Base-by-base conservation (phyloP, 345 rosid species). In the Lepidium aucheri region DNA sequence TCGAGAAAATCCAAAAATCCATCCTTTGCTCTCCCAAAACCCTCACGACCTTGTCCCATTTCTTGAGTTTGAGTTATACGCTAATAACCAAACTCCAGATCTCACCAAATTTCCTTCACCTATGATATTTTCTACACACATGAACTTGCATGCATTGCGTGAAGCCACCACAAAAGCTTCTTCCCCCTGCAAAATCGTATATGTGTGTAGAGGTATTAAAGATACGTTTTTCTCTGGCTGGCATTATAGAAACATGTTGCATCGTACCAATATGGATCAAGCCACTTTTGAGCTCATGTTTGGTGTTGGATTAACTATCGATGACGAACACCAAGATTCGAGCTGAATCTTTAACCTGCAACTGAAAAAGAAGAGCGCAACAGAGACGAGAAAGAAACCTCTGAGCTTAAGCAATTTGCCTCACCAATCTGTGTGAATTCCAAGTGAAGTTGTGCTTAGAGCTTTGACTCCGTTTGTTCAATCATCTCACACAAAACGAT, bases 1-100 rank as follows among this genome's bases (percentile, higher is more conserved):
- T 61, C 6, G 13, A n/a, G 60, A 32, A 52, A 75, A 43, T 32
- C 71, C 56, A 2, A 64, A 4, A 30, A 55, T 3, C 38, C 88
- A 84, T 71, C 90, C 85, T 64, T 63, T 87, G 62, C 80, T 84
- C 41, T 64, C 77, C 3, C 42, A 61, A 12, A 87, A 69, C 63
- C 87, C 89, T 34, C 89, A 84, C 17, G 82, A 52, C 39, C 83
- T 84, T 40, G 79, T 86, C 8, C 89, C 86, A n/a, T 84, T 84
- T 63, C 49, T 82, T 61, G 89, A 80, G 65, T 0, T 51, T 13
- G 62, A 70, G 8, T 33, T 70, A 54, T 70, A 63, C 41, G 50
- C 69, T 35, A 6, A 9, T 35, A 26, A 11, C 26, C 39, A 70
- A 70, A 9, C 30, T 51, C 74, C 80, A 16, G 76, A 76, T 35